phyloP scores from a whole-genome alignment of 139 green algal species.

The Chlorella sp. region DNA sequence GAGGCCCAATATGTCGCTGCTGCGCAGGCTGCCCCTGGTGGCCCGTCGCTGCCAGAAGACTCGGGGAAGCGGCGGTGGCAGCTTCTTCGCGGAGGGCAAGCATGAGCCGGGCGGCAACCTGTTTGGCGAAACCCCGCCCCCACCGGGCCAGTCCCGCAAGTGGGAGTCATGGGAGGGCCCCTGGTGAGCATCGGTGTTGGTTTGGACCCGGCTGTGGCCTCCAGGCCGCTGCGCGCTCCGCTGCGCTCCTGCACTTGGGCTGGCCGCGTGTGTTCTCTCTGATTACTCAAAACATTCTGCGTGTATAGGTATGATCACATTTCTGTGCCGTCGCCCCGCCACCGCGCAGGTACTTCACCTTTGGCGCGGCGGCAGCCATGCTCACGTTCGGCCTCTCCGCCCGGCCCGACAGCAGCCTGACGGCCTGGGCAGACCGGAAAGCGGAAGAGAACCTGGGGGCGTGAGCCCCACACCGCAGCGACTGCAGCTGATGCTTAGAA shows the following conservation, averaged over 20 bases:
- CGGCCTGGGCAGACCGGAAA: constrained; percentile 44
- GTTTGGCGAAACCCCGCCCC: constrained; percentile 85
- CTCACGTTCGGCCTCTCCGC: constrained; percentile 42
- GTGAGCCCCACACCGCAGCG: too few relatives aligned
- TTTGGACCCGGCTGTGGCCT: background rate
- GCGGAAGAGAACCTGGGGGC: constrained; percentile 23
- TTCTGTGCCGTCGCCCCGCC: background rate
- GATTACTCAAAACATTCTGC: background rate
- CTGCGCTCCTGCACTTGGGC: background rate
- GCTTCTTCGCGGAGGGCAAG: constrained; percentile 82
- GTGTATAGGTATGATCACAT: background rate
- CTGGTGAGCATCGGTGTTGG: constrained; percentile 68
- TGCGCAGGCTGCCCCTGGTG: constrained; percentile 15
- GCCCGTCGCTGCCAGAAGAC: constrained; percentile 32
- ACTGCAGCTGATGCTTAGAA: background rate
- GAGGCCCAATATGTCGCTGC: background rate
- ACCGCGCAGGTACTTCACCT: constrained; percentile 45
- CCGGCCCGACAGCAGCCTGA: constrained; percentile 47
- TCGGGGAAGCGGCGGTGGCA: constrained; percentile 36
- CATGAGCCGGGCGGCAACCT: constrained; percentile 78
- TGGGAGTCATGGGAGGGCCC: constrained; percentile 88
- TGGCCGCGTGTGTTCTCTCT: background rate
- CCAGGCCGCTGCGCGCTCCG: background rate
- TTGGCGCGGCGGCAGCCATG: constrained; percentile 49
- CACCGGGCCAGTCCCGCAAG: constrained; percentile 73